These are phyloP conservation scores for Plantago elongata DNA, from an alignment of 257 asterid species.

Conservation along the genomic window DNA sequence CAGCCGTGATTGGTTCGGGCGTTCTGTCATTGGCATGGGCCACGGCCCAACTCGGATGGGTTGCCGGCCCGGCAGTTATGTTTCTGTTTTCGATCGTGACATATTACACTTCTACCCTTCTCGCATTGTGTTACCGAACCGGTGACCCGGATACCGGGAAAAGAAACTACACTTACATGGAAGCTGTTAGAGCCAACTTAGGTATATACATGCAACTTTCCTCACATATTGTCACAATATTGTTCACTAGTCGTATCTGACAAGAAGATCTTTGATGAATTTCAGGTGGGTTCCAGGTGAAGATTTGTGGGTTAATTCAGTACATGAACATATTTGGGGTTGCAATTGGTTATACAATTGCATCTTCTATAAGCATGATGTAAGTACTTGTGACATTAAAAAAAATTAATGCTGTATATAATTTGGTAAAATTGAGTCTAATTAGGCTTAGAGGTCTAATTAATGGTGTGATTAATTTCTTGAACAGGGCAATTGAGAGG, in stretches of 20 bases:
- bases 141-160: conserved; percentile 45
- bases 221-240: background rate
- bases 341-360: conserved; percentile 89
- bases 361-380: conserved; percentile 75
- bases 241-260: conserved; percentile 1
- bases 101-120: conserved; percentile 43
- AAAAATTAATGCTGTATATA: background rate
- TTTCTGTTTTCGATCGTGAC: conserved; percentile 42
- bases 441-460: background rate
- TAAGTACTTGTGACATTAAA: conserved; percentile 26
- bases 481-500: conserved; percentile 48
- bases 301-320: conserved; percentile 87
- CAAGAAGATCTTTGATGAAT: conserved; percentile 10
- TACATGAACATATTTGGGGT: conserved; percentile 83
- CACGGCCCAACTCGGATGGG: conserved; percentile 43
- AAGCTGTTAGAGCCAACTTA: conserved; percentile 38
- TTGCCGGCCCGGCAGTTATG: conserved; percentile 45
- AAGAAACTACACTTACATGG: conserved; percentile 50
- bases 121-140: conserved; percentile 36
- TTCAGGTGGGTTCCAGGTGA: conserved; percentile 81
- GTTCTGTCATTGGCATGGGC: conserved; percentile 51
- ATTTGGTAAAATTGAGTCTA: background rate
- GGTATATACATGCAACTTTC: conserved; percentile 18
- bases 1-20: conserved; percentile 50
- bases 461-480: background rate